phyloP scores from a whole-genome alignment of 148 eudicot species.

The Rhododendron ferrugineum region DNA sequence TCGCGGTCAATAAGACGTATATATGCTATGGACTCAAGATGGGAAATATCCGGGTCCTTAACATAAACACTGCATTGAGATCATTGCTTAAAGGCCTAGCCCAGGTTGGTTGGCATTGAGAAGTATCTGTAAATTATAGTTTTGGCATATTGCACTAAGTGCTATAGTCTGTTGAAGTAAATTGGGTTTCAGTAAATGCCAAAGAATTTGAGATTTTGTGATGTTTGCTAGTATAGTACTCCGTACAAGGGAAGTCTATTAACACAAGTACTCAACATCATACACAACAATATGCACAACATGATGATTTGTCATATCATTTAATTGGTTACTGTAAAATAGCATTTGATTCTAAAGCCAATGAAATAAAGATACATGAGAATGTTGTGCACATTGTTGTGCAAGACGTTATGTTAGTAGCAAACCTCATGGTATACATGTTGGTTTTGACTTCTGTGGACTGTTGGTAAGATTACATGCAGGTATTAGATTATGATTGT shows the following conservation, averaged over 20 bases:
- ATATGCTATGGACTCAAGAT: constrained; percentile 91
- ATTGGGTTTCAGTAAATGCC: background rate
- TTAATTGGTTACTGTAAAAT: background rate
- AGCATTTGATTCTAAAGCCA: background rate
- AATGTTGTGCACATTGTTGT: background rate
- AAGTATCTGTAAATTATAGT: background rate
- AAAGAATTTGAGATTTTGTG: background rate
- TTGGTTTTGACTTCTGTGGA: background rate
- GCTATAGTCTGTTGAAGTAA: background rate
- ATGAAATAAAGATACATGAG: background rate
- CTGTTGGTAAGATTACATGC: background rate
- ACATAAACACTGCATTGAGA: constrained; percentile 87
- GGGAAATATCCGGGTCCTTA: constrained; percentile 86
- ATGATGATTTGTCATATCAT: background rate
- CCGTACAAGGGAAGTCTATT: background rate
- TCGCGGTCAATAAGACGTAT: constrained; percentile 86
- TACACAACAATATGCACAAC: background rate
- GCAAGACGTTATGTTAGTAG: background rate
- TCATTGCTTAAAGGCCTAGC: constrained; percentile 82
- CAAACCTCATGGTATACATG: background rate
- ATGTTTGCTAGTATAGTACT: background rate
- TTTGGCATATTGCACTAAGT: background rate
- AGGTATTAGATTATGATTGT: background rate
- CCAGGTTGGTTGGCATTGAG: constrained; percentile 50
- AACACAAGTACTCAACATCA: background rate